Base-by-base conservation (phyloP, 1,284 basidiomycete species). In the Ceratobasidium sp. region DNA sequence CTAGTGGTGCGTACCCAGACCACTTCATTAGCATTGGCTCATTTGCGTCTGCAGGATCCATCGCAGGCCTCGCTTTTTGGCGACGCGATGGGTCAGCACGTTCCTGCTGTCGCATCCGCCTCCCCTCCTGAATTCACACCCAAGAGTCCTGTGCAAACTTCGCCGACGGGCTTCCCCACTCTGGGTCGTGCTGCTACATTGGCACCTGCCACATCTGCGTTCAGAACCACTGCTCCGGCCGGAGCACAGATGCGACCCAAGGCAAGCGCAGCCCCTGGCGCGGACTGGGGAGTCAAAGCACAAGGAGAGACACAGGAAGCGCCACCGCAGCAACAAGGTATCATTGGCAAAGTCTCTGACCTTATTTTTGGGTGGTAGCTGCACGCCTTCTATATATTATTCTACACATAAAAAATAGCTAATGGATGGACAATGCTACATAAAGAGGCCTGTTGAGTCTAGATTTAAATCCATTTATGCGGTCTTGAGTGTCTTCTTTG, bases 311-410 rank as follows among this genome's bases (percentile, higher is more conserved):
- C 32, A 16, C n/a, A 50, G 5, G 32, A 69, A 21, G 26, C 9
- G 30, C 23, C 34, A 18, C 34, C 36, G 41, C 23, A 34, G 14
- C 64, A 69, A 36, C 64, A 69, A 36, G 64, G 64, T 14, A 52
- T 69, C 34, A 69, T 69, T n/a, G 64, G 64, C 30, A 69, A 57
- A 52, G 32, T 69, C n/a, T 69, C 64, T 23, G 64, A 69, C 41
- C 41, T 69, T 50, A 69, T 69, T 26, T 69, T 69, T 34, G 64
- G 64, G 8, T 69, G 64, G 64, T 69, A 57, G 52, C n/a, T 34
- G 14, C 16, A 18, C 39, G 30, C 1, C 10, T 10, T n/a, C 9
- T 28, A 52, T 26, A 36, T 57, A 5, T 58, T n/a, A n/a, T n/a
- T n/a, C n/a, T n/a, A n/a, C n/a, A n/a, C n/a, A 58, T 30, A 45